Base-by-base conservation (phyloP, 345 rosid genomes). In the Psidium guajava region DNA sequence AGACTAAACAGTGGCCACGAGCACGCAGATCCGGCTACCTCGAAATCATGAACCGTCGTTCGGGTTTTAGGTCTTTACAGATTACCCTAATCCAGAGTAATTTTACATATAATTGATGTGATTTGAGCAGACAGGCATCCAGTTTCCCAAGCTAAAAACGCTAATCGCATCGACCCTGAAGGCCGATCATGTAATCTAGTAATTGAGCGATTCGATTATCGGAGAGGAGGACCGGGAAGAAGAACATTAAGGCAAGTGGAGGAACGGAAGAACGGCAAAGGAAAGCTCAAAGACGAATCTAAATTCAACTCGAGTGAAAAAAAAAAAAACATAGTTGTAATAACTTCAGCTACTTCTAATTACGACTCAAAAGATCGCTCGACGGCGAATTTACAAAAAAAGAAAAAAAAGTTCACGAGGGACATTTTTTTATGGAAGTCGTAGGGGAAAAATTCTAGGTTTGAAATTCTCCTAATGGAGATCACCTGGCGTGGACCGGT, bases 281-380 rank as follows among this genome's bases (percentile, higher is more conserved):
- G 32, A 15, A 1, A 64, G 42, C 18, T 16, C 16, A 20, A 28
- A 28, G 3, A 15, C 11, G 36, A 28, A 28, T 28, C 44, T 54
- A 20, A 18, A 54, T 54, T 54, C 10, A 36, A 64, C 22, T 32
- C 18, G 11, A 8, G 1, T 32, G 42, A 32, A 16, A 55, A 64
- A 53, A 64, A 20, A 20, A 13, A n/a, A n/a, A n/a, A n/a, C n/a
- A n/a, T n/a, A n/a, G 7, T 32, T 0, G 22, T 64, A 28, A 64
- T 28, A 28, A 64, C 42, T 64, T 15, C 75, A 64, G 32, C 16
- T 64, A 3, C 42, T 32, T 9, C 75, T 64, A 28, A 1, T 64
- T 15, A 28, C 11, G 2, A 64, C 42, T 64, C 21, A 18, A 28
- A 1, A 42, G 3, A 64, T 16, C 22, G 32, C 28, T 61, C 16